Evolutionary conservation across 2,329 filamentous ascomycete species (phyloP).

Genomic region (Alternaria solani): DNA sequence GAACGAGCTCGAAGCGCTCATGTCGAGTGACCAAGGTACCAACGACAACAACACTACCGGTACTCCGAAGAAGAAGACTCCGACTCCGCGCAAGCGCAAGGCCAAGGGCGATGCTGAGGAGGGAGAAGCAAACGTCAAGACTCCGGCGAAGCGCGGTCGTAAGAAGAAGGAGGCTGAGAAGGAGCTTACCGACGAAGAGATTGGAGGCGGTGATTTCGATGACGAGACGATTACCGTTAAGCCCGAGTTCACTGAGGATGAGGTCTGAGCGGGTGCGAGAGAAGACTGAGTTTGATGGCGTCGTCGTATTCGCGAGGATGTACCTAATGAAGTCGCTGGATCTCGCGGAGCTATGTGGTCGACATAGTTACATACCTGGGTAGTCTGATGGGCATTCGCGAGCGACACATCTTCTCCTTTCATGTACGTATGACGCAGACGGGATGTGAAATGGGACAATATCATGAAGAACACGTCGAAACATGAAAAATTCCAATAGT

Average conservation of each 20-base stretch:
- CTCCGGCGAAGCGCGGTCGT: constrained; percentile 8
- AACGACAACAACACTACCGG: background rate
- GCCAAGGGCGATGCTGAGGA: constrained; percentile 8
- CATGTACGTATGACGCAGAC: background rate
- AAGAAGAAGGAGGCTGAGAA: constrained; percentile 13
- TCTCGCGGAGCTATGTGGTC: background rate
- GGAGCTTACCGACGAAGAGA: constrained; percentile 1
- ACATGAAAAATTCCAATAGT: too few relatives aligned
- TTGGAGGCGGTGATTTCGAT: background rate
- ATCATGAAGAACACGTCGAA: too few relatives aligned
- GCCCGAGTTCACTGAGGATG: background rate
- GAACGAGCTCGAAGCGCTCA: constrained; percentile 23
- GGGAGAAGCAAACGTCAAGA: background rate
- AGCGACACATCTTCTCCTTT: background rate
- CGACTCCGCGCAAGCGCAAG: constrained; percentile 30
- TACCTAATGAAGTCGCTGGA: background rate
- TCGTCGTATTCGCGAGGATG: background rate
- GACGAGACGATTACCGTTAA: constrained; percentile 7
- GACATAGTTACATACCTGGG: background rate
- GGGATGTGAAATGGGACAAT: fast-evolving
- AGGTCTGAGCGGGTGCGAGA: background rate
- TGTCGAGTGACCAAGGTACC: constrained; percentile 11
- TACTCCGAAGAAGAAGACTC: constrained; percentile 20
- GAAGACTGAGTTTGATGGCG: background rate
- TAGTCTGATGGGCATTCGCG: background rate